A percentile compares a stretch with the other conserved stretches of the same genome.
These are phyloP conservation scores for Nicotiana benthamiana DNA, from an alignment of 257 asterid genomes.

Conservation along the genomic window DNA sequence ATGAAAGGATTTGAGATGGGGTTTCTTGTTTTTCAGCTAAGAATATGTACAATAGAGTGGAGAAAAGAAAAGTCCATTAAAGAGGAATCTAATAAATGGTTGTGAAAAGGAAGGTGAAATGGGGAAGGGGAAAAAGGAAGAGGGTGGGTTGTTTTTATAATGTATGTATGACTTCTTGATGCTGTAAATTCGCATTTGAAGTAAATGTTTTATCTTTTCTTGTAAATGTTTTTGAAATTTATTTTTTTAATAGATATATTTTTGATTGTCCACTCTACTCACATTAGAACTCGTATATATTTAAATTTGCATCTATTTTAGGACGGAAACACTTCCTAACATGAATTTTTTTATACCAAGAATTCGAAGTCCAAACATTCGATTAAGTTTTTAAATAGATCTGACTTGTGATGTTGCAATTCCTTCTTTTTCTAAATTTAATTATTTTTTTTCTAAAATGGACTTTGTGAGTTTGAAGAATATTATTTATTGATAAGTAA, in stretches of 20 bases:
- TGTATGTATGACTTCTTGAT: constrained; percentile 47
- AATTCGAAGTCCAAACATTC: no score
- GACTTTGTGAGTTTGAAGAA: constrained; percentile 2
- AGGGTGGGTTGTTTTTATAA: constrained; percentile 18
- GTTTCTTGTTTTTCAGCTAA: constrained; percentile 20
- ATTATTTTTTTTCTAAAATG: background rate
- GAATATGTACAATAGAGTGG: constrained; percentile 42
- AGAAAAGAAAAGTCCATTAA: constrained; percentile 37
- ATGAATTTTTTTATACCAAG: no score
- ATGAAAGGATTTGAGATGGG: constrained; percentile 37
- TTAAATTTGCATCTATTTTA: no score
- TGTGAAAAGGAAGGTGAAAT: constrained; percentile 53
- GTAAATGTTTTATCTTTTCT: constrained; percentile 52
- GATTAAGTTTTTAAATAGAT: no score
- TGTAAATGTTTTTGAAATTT: background rate
- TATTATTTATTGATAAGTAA: constrained; percentile 17
- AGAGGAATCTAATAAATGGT: constrained; percentile 70
- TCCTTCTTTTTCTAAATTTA: no score
- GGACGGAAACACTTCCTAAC: no score
- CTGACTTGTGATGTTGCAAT: no score
- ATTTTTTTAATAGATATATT: background rate
- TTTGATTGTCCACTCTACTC: no score
- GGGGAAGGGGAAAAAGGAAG: constrained; percentile 41
- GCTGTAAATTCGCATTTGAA: constrained; percentile 37
- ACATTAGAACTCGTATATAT: no score